Evolutionary conservation across 495 filamentous ascomycete genomes (phyloP), one percentile per base, ranked within the genome.

Genomic region (Evansstolkia leycettana): DNA sequence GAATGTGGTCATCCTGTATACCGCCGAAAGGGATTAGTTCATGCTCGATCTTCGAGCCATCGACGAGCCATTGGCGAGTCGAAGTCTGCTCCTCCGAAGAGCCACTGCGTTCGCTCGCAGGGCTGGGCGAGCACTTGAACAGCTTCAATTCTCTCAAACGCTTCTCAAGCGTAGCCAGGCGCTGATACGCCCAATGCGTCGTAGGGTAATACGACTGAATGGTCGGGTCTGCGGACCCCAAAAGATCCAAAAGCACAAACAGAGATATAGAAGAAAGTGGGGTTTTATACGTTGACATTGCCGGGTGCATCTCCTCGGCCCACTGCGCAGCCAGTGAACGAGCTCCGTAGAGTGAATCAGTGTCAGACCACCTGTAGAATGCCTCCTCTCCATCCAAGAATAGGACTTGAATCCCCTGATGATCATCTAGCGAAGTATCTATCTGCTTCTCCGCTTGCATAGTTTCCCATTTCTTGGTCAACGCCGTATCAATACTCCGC

Each of bases 351-450:
- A 93, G 57, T 3, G 82, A 89, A 57, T 98, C 90, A 0, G 58
- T 70, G 30, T 66, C 69, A 9, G 77, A 78, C 90, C 90, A 98
- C 1, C 39, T 43, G 27, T 72, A 48, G 55, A 94, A 96, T 1
- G 90, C 86, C 58, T 98, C 90, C 61, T 98, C 90, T 2, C 90
- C 90, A 55, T 98, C 90, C 15, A 98, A 55, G 33, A 96, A 73
- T 17, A 98, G 43, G 27, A 98, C 76, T 65, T 96, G 90, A 19
- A 98, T 70, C 5, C 90, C 90, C 48, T 73, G 76, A 36, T 83
- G 75, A 45, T 82, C 80, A 16, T 79, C 78, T 9, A 83, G 37
- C 4, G 47, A 50, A 0, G 52, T 58, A 33, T 64, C 59, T 8
- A 54, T 54, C 14, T 65, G 52, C 9, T 72, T 76, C 10, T 78